phyloP scores from a whole-genome alignment of 2,329 filamentous ascomycete genomes.

The Berkeleyomyces basicola region DNA sequence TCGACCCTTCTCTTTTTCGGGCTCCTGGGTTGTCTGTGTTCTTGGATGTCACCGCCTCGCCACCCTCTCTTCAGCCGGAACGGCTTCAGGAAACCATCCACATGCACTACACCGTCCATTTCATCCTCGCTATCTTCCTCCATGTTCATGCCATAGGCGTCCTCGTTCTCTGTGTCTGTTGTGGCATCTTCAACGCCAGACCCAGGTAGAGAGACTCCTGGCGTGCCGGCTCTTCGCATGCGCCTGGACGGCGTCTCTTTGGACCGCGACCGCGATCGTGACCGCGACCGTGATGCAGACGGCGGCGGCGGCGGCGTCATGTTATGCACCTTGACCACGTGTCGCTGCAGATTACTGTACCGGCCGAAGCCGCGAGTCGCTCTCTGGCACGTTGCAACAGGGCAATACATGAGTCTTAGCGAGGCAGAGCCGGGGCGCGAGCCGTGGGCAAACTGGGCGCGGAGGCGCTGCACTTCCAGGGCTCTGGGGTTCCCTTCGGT shows the following conservation, averaged over 20 bases:
- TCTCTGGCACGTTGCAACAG: conserved; percentile 23
- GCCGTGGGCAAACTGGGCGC: neutral
- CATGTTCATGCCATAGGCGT: conserved; percentile 15
- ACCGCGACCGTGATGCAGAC: conserved; percentile 11
- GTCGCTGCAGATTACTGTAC: conserved; percentile 23
- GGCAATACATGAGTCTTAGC: conserved; percentile 21
- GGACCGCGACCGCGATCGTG: conserved; percentile 22
- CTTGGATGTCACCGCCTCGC: conserved; percentile 21
- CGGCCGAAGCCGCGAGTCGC: conserved; percentile 23
- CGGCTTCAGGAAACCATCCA: conserved; percentile 48
- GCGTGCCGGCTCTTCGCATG: conserved; percentile 1
- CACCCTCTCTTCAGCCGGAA: conserved; percentile 34
- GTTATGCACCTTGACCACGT: conserved; percentile 25
- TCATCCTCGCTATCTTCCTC: conserved; percentile 32
- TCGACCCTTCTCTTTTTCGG: conserved; percentile 13
- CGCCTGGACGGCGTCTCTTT: conserved; percentile 22
- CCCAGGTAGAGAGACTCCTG: neutral
- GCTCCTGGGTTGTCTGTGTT: conserved; percentile 18
- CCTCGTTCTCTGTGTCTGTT: conserved; percentile 11
- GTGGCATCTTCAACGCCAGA: neutral
- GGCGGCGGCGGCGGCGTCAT: conserved; percentile 11
- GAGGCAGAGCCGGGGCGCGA: conserved; percentile 6
- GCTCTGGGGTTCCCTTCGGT: neutral
- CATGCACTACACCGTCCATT: conserved; percentile 45
- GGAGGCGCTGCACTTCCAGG: neutral